Conservation (phyloP, 495 filamentous ascomycete genomes). For the Neurospora terricola region DNA sequence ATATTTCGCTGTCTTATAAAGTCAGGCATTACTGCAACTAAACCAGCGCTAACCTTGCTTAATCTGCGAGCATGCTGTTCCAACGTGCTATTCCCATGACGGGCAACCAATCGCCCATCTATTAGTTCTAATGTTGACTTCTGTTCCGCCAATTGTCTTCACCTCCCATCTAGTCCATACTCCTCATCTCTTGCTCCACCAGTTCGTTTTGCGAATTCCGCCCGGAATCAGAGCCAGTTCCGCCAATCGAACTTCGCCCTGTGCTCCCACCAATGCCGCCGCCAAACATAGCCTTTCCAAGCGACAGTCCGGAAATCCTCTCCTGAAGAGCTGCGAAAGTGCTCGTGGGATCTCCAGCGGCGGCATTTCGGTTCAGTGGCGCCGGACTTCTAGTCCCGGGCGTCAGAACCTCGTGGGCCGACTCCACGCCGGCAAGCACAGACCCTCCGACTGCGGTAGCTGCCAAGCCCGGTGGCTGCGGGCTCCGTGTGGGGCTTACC, state of each 20-base stretch:
- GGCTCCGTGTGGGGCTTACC: constrained; percentile 16
- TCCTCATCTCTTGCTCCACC: constrained; percentile 23
- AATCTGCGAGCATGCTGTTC: background rate
- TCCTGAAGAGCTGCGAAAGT: constrained; percentile 35
- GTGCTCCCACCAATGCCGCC: constrained; percentile 4
- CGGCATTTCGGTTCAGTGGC: constrained; percentile 30
- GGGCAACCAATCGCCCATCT: background rate
- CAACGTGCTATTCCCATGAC: background rate
- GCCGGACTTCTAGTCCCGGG: constrained; percentile 20
- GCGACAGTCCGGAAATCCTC: constrained; percentile 36
- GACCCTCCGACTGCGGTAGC: constrained; percentile 21
- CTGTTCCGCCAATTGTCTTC: background rate
- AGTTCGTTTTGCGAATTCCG: constrained; percentile 1
- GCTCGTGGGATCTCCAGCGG: constrained; percentile 29
- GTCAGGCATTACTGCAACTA: background rate
- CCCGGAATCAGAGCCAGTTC: background rate
- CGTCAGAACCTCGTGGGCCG: constrained; percentile 30
- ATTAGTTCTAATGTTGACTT: background rate
- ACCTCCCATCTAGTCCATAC: constrained; percentile 14
- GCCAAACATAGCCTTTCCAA: constrained; percentile 25
- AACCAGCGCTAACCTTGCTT: background rate
- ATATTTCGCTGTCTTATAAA: background rate
- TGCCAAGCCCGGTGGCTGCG: constrained; percentile 25
- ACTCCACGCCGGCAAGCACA: constrained; percentile 32
- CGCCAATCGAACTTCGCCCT: constrained; percentile 4